Evolutionary conservation across 2,329 filamentous ascomycete species (phyloP), one percentile per base, ranked within the genome.

Genomic region (Calonectria hongkongensis): DNA sequence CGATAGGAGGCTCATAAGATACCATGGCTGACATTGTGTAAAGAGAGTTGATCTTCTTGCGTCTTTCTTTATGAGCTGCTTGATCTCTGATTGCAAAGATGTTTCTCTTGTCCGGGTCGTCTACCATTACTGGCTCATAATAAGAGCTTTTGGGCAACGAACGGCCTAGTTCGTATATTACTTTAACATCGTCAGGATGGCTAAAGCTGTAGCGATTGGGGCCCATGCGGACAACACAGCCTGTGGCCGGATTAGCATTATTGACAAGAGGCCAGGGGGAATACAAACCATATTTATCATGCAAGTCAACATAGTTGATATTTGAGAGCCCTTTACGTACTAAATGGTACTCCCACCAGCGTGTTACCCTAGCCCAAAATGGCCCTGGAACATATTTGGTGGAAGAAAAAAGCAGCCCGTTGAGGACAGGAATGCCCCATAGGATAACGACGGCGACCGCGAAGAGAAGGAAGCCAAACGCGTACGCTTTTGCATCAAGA

Each of bases 191-290:
- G n/a, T 54, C 45, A 6, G 63, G 63, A 13, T 66, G n/a, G 18
- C 36, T 36, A 27, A 66, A 54, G 33, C 63, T 66, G 25, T 66
- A 66, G 15, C 63, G 63, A 36, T 66, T 54, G 7, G 63, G 63
- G 30, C 63, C 63, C 12, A 51, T 39, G 2, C 63, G 63, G 10
- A 75, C 74, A 2, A 73, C 30, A 8, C 25, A 25, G 16, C 58
- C 58, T 63, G 5, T 9, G 13, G 28, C 16, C 9, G 15, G 12
- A 7, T 58, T 8, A 39, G 54, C 21, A 5, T 15, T 15, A 16
- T 27, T 58, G 5, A 27, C 4, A 25, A 25, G 1, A 2, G 9
- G 4, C 3, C 10, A 21, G 5, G 21, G 18, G 2, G 8, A 21
- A 9, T 33, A 41, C 54, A 41, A 58, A 58, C 54, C 54, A 7